A percentile compares a stretch with the other conserved stretches of the same genome.
phyloP scores from a whole-genome alignment of 148 eudicot species.

The Selenicereus undatus region DNA sequence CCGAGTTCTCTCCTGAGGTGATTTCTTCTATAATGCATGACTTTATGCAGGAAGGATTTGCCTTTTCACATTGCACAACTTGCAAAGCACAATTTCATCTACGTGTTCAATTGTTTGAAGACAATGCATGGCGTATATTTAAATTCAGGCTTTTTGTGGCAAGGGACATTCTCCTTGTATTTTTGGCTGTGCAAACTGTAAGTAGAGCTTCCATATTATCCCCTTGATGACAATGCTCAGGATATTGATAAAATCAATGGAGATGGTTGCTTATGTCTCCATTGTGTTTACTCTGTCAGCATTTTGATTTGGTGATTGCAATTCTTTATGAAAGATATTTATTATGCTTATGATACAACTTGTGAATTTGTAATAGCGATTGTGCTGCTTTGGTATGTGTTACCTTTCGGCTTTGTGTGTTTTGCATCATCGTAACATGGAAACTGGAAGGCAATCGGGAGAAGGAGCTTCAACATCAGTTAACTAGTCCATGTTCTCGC shows the following conservation, averaged over 20 bases:
- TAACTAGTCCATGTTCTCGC: too few species aligned
- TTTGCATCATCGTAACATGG: too few species aligned
- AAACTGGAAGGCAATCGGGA: too few species aligned
- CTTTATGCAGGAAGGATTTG: slow-evolving; percentile 74
- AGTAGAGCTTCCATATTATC: slow-evolving; percentile 28
- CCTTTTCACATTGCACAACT: slow-evolving; percentile 96
- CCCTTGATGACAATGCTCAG: not conserved
- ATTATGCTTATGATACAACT: not conserved
- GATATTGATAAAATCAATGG: not conserved
- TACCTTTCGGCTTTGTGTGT: too few species aligned
- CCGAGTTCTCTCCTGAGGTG: not conserved
- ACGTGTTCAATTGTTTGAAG: slow-evolving; percentile 54
- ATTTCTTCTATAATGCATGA: slow-evolving; percentile 9
- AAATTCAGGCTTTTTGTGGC: slow-evolving; percentile 90
- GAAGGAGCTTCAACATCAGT: too few species aligned
- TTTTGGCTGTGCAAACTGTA: slow-evolving; percentile 83
- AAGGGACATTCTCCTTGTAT: slow-evolving; percentile 76
- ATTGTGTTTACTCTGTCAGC: not conserved
- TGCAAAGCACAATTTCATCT: slow-evolving; percentile 96
- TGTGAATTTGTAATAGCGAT: not conserved
- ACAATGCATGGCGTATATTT: slow-evolving; percentile 73
- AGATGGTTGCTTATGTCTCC: not conserved
- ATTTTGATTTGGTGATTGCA: not conserved
- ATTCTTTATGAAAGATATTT: not conserved
- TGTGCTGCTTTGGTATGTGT: too few species aligned